These are phyloP conservation scores for Xylariaceae sp. DNA, from an alignment of 2,329 filamentous ascomycete species.

Conservation along the genomic window DNA sequence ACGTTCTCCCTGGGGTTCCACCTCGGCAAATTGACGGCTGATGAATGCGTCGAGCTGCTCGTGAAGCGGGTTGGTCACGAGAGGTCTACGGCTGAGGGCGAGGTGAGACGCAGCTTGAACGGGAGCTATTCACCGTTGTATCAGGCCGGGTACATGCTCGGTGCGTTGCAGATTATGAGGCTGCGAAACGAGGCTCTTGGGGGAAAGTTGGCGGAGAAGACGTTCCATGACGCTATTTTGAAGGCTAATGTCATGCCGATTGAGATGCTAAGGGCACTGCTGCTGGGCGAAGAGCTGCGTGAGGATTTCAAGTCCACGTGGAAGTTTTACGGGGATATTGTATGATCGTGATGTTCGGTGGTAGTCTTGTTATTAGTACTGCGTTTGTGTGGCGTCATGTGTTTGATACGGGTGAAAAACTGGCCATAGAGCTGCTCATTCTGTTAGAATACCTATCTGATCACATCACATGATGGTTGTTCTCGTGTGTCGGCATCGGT, in stretches of 20 bases:
- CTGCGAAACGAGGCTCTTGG: conserved; percentile 47
- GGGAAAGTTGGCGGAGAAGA: conserved; percentile 45
- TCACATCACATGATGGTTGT: too few relatives aligned
- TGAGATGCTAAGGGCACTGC: conserved; percentile 48
- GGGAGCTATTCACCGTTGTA: conserved; percentile 56
- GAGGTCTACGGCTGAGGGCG: conserved; percentile 55
- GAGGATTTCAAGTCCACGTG: conserved; percentile 45
- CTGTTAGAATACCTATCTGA: too few relatives aligned
- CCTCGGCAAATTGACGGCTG: conserved; percentile 49
- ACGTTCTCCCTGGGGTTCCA: conserved; percentile 57
- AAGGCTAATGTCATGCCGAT: conserved; percentile 51
- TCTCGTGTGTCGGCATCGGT: too few relatives aligned
- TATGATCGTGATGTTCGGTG: neutral
- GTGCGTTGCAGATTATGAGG: conserved; percentile 52
- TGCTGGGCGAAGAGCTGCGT: conserved; percentile 40
- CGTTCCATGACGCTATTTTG: conserved; percentile 53
- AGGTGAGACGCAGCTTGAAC: conserved; percentile 53
- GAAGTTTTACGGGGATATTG: conserved; percentile 43
- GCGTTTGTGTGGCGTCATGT: neutral
- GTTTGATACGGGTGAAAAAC: neutral
- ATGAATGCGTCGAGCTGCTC: conserved; percentile 54
- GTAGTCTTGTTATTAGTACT: neutral
- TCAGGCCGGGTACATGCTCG: conserved; percentile 57
- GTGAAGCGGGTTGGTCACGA: conserved; percentile 57
- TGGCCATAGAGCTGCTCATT: too few relatives aligned